phyloP scores from a whole-genome alignment of 2,329 filamentous ascomycete genomes.

The Cladosporium sp. region DNA sequence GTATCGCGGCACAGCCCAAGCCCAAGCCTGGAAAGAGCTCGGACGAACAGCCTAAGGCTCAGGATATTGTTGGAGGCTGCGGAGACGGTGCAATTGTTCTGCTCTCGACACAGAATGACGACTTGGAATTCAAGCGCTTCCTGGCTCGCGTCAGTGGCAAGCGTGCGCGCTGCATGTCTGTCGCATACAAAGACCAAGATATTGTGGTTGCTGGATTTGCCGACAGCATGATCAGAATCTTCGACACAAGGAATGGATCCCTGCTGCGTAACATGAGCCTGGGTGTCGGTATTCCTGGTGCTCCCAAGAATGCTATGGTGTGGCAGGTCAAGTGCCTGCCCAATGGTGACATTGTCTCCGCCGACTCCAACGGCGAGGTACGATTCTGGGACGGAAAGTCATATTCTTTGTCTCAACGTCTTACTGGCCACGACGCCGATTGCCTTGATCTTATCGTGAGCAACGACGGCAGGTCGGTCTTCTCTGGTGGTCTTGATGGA shows the following conservation, averaged over 20 bases:
- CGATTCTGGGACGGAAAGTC: conserved; percentile 92
- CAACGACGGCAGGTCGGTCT: conserved; percentile 72
- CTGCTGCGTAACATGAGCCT: conserved; percentile 79
- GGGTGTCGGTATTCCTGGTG: conserved; percentile 70
- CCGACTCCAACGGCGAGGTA: conserved; percentile 89
- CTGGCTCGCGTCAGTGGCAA: conserved; percentile 74
- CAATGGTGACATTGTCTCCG: conserved; percentile 86
- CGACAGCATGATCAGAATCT: conserved; percentile 91
- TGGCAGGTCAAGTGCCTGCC: conserved; percentile 90
- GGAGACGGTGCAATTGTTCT: conserved; percentile 86
- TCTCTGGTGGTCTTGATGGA: conserved; percentile 89
- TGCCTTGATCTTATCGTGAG: conserved; percentile 82
- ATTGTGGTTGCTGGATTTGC: conserved; percentile 86
- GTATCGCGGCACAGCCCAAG: conserved; percentile 78
- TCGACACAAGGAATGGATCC: conserved; percentile 75
- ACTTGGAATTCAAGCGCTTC: conserved; percentile 73
- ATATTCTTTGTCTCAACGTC: conserved; percentile 79
- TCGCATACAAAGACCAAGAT: conserved; percentile 81
- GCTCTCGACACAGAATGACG: conserved; percentile 78
- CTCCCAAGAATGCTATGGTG: conserved; percentile 79
- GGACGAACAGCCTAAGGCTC: conserved; percentile 29
- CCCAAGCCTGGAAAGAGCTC: conserved; percentile 31
- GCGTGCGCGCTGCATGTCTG: conserved; percentile 83
- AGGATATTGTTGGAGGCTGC: conserved; percentile 78
- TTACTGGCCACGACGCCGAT: conserved; percentile 85